Evolutionary conservation across 1,139 yeast genomes (phyloP), one percentile per base, ranked within the genome.

Genomic region (Lodderomyces elongisporus): DNA sequence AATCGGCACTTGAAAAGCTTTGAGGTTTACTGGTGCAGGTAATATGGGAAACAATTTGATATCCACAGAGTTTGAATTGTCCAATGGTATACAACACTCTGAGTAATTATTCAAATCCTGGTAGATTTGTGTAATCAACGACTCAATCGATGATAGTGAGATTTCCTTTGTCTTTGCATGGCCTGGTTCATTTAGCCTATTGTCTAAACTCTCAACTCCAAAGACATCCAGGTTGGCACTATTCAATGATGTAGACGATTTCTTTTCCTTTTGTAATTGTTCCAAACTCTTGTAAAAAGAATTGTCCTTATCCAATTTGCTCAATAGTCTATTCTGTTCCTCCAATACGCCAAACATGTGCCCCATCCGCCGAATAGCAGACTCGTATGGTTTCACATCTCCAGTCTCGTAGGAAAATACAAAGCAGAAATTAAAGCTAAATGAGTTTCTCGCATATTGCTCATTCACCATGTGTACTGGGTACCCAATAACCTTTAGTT

Each of bases 41-140:
- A 84, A 63, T 12, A 85, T 65, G 0, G 97, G 96, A 46, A 93
- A 87, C 4, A 93, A 64, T 53, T 91, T 93, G 51, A 93, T 87
- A 56, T 93, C 95, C 23, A 91, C 85, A 2, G 93, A 81, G 52
- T 85, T 91, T 17, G 95, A 82, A 31, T 79, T 80, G 50, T 91
- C 96, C 31, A 91, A 75, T 0, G 97, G 96, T 20, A 93, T 89
- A 56, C 89, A 76, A 58, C 98, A 93, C 53, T 93, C 99, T 1
- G 96, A 85, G 57, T 88, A 91, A 51, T 85, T 87, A 58, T 91
- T 93, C 47, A 93, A 67, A 55, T 93, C 99, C 54, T 88, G 96
- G 49, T 73, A 88, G 14, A 93, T 75, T 52, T 93, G 96, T 52
- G 87, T 88, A 23, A 91, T 77, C 36, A 91, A 66, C 42, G 87